Conservation (phyloP, 2,329 filamentous ascomycete species). For the Ascochyta lentis region DNA sequence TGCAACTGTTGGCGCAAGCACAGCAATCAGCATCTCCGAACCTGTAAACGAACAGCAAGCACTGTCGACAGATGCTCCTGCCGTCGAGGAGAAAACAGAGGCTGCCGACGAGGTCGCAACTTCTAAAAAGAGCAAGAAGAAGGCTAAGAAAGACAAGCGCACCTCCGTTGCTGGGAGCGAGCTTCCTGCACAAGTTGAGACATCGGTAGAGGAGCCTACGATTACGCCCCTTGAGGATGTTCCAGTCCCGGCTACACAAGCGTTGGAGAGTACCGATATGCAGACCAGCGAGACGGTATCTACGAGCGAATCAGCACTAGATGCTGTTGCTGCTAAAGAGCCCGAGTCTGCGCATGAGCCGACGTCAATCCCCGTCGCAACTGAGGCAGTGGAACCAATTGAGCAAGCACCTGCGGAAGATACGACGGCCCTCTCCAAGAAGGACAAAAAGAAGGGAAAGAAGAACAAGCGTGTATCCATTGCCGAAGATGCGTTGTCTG, state of each 20-base stretch:
- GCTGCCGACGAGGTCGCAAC: slow-evolving; percentile 1
- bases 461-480: slow-evolving; percentile 9
- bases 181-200: slow-evolving; percentile 10
- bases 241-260: neutral
- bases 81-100: slow-evolving; percentile 6
- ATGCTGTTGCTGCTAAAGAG: slow-evolving; percentile 1
- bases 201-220: slow-evolving; percentile 5
- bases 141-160: slow-evolving; percentile 29
- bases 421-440: slow-evolving; percentile 1
- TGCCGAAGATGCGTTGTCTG: neutral
- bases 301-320: neutral
- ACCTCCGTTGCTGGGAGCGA: slow-evolving; percentile 18
- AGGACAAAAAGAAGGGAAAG: slow-evolving; percentile 11
- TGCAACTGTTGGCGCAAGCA: neutral
- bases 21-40: neutral
- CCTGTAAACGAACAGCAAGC: neutral
- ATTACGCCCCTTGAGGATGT: slow-evolving; percentile 2
- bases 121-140: slow-evolving; percentile 33
- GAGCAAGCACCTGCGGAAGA: slow-evolving; percentile 3
- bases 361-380: neutral
- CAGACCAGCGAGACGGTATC: slow-evolving; percentile 9
- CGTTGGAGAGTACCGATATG: slow-evolving; percentile 29
- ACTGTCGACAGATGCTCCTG: neutral
- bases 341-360: neutral
- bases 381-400: neutral